phyloP scores from a whole-genome alignment of 441 rosid genomes.

The Populus trichocarpa region DNA sequence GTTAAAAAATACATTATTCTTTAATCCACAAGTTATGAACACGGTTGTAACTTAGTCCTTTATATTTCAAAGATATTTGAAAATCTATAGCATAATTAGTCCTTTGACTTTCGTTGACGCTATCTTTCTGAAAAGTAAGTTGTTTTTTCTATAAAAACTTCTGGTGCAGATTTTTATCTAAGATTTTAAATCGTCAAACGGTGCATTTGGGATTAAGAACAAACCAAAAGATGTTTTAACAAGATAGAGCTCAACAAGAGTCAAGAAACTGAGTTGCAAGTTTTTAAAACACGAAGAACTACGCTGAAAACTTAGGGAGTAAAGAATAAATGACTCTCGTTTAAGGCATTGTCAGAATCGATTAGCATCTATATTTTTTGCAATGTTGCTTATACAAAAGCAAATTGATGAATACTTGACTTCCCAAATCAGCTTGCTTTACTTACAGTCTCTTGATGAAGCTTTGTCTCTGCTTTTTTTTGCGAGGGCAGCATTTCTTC shows the following conservation, averaged over 20 bases:
- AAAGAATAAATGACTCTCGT: neutral
- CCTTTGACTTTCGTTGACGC: too few relatives aligned
- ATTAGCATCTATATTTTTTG: neutral
- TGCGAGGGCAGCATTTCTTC: constrained; percentile 28
- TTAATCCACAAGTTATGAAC: neutral
- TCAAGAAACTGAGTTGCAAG: neutral
- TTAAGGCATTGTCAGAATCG: neutral
- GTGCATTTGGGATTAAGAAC: neutral
- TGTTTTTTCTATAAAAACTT: neutral
- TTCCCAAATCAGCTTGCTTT: neutral
- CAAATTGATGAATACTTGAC: neutral
- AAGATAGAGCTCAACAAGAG: neutral
- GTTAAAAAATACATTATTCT: neutral
- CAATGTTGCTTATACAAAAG: neutral
- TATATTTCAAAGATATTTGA: too few relatives aligned
- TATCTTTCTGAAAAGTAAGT: too few relatives aligned
- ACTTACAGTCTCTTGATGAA: constrained; percentile 63
- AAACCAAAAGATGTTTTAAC: neutral
- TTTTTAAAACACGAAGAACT: neutral
- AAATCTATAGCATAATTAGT: too few relatives aligned
- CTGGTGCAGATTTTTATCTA: too few relatives aligned
- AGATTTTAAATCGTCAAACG: neutral
- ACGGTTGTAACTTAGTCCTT: too few relatives aligned
- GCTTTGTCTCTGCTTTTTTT: constrained; percentile 51
- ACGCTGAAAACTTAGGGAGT: neutral